Base-by-base conservation (phyloP, 352 stramenopile genomes). In the Globisporangium splendens region DNA sequence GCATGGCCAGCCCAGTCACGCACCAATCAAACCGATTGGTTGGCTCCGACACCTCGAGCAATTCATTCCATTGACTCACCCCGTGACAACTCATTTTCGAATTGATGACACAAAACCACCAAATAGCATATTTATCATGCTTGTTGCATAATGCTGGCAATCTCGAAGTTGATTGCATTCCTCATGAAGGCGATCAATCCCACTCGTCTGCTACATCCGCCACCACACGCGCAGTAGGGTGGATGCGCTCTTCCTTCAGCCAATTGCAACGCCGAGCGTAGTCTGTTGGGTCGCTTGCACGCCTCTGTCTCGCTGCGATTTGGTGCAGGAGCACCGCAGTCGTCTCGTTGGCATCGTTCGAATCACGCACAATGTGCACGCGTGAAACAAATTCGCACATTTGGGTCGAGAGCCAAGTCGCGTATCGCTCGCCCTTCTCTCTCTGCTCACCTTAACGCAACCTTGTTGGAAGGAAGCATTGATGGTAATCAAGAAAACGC, bases 1-100 rank as follows among this genome's bases (percentile, higher is more conserved):
- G 38, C 51, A 44, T 44, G 39, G 13, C 39, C 39, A 44, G 39
- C 28, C 28, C 28, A 4, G 13, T 44, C 39, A 44, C 39, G 39
- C 39, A 57, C 51, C 39, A 49, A 21, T 57, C 51, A 49, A 57
- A 57, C 49, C 22, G 49, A 55, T 57, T 57, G 51, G 51, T 57
- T 57, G 50, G 38, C 35, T 56, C 50, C 20, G 20, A 56, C 24
- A 44, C 21, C 50, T 10, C 21, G 7, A 15, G 49, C 49, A 54
- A 54, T 54, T 54, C 49, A 44, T 54, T 54, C 44, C 17, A 57
- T 57, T 46, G n/a, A 35, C 28, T 35, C 28, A 35, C 10, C 18
- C 24, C 11, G 15, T 2, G 1, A 15, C 49, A 54, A 54, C 44
- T 54, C 49, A 44, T 43, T 54, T 54, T 28, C 20, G 28, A 56